phyloP scores from a whole-genome alignment of 2,329 filamentous ascomycete genomes.

The Fusarium albosuccineum region DNA sequence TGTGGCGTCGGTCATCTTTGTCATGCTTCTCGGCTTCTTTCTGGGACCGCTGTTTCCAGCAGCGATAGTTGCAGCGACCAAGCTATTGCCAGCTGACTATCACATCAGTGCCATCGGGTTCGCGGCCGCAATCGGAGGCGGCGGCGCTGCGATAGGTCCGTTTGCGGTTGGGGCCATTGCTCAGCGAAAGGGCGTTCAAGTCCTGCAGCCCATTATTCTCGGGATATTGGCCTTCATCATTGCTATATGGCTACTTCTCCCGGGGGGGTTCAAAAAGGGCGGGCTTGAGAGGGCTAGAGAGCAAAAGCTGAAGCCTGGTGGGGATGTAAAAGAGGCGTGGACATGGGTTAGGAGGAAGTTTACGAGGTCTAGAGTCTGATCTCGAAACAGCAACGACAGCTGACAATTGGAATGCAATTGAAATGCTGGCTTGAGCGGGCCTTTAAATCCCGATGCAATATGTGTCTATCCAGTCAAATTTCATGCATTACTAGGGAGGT shows the following conservation, averaged over 20 bases:
- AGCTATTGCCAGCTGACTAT: constrained; percentile 77
- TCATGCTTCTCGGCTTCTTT: constrained; percentile 81
- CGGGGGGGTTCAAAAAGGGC: constrained; percentile 54
- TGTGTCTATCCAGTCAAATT: constrained; percentile 10
- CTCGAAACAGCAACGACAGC: too few species aligned
- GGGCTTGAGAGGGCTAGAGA: constrained; percentile 58
- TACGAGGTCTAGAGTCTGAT: neutral
- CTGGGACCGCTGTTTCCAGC: constrained; percentile 84
- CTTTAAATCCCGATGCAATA: neutral
- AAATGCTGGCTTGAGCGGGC: neutral
- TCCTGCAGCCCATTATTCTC: constrained; percentile 68
- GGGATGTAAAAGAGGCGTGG: constrained; percentile 44
- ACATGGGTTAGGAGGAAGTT: constrained; percentile 30
- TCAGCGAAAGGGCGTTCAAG: constrained; percentile 66
- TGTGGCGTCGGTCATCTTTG: constrained; percentile 78
- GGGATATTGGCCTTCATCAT: constrained; percentile 61
- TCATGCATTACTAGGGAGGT: neutral
- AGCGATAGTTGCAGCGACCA: constrained; percentile 79
- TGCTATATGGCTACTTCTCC: constrained; percentile 60
- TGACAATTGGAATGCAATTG: neutral
- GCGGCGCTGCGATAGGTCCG: constrained; percentile 76
- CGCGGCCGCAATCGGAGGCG: constrained; percentile 80
- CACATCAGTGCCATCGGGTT: constrained; percentile 88
- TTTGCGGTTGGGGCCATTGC: constrained; percentile 78
- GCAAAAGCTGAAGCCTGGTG: constrained; percentile 52